These are phyloP conservation scores for Ustilago crameri DNA, from an alignment of 1,284 basidiomycete species.

Conservation along the genomic window DNA sequence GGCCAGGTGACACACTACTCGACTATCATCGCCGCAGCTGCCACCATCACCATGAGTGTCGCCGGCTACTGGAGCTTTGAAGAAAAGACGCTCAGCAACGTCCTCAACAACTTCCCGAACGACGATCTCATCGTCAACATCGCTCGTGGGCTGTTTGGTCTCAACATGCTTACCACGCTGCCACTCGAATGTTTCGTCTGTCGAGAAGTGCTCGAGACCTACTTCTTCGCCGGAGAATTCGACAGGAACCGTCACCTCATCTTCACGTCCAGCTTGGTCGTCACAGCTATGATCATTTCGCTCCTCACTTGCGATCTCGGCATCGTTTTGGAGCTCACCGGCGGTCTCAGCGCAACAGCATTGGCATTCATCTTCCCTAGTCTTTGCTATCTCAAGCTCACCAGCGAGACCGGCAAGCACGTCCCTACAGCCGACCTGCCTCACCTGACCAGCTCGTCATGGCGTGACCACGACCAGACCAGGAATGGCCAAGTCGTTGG, in stretches of 20 bases:
- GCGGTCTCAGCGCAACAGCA: conserved; percentile 91
- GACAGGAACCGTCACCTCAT: conserved; percentile 78
- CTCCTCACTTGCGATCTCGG: conserved; percentile 95
- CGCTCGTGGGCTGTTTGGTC: conserved; percentile 91
- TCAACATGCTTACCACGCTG: conserved; percentile 98
- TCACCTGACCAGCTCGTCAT: conserved; percentile 28
- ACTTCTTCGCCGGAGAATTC: conserved; percentile 58
- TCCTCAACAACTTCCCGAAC: conserved; percentile 67
- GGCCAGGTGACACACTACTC: conserved; percentile 83
- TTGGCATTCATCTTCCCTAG: conserved; percentile 83
- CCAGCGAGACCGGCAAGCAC: conserved; percentile 50
- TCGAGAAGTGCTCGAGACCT: conserved; percentile 75
- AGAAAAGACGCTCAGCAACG: conserved; percentile 79
- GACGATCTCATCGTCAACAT: conserved; percentile 72
- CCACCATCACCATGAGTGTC: conserved; percentile 75
- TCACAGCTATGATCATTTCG: conserved; percentile 84
- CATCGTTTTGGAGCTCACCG: conserved; percentile 95
- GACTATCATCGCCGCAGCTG: conserved; percentile 63
- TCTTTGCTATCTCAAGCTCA: conserved; percentile 66
- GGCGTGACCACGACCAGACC: conserved; percentile 13
- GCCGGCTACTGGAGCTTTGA: conserved; percentile 93
- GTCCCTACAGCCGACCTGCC: conserved; percentile 39
- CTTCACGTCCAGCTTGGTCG: conserved; percentile 87
- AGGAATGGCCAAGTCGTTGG: conserved; percentile 5
- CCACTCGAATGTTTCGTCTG: conserved; percentile 94